Percentiles rank a stretch among this genome's conserved stretches.
These are phyloP conservation scores for Knoxdaviesia proteae DNA, from an alignment of 2,329 filamentous ascomycete genomes.

Conservation along the genomic window DNA sequence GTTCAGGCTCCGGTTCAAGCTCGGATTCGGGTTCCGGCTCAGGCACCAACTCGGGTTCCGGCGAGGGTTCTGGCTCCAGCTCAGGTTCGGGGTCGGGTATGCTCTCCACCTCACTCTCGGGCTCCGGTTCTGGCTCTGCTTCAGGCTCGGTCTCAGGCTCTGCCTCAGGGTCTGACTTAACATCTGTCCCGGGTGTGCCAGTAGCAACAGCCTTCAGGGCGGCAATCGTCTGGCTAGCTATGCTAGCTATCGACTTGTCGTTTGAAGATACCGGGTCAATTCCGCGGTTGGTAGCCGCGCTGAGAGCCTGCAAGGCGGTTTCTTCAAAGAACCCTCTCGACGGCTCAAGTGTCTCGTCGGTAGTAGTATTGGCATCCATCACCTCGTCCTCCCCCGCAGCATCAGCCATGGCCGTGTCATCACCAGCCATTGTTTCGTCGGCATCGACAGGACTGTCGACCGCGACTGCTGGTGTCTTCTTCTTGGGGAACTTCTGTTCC, in stretches of 20 bases:
- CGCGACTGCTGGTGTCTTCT: no score
- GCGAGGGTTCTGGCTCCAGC: conserved; percentile 5
- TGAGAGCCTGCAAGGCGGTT: no score
- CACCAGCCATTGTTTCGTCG: no score
- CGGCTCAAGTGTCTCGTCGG: no score
- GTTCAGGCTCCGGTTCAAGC: background rate
- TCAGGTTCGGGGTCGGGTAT: background rate
- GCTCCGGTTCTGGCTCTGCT: background rate
- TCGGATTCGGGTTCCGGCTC: background rate
- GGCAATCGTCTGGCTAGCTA: conserved; percentile 7
- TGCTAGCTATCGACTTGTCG: conserved; percentile 5
- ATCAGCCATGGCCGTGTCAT: no score
- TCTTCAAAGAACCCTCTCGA: no score
- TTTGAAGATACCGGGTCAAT: background rate
- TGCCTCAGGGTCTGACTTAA: conserved; percentile 5
- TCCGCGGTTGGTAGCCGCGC: no score
- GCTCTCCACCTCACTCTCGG: conserved; percentile 1
- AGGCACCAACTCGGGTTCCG: background rate
- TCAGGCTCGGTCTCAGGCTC: conserved; percentile 4
- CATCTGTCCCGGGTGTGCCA: background rate
- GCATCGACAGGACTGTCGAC: no score
- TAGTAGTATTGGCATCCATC: no score
- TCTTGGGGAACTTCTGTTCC: no score
- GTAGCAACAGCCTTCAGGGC: conserved; percentile 1
- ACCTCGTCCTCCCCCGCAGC: no score